Conservation (phyloP, 2,329 filamentous ascomycete genomes). For the Amauroascus verrucosus region DNA sequence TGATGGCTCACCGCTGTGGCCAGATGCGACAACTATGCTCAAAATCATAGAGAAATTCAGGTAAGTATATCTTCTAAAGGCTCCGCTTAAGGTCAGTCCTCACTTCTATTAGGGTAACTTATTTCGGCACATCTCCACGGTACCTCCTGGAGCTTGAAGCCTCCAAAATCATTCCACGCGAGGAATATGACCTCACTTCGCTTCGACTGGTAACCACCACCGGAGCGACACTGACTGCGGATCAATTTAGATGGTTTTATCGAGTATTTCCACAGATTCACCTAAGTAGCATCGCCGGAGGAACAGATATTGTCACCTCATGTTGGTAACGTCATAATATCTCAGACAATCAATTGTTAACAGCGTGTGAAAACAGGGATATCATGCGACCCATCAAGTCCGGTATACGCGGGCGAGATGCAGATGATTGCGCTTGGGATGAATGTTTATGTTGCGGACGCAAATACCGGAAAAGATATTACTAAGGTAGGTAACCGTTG, state of each 20-base stretch:
- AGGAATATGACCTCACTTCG: constrained; percentile 30
- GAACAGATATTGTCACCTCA: constrained; percentile 40
- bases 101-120: constrained; percentile 24
- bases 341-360: not conserved
- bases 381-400: constrained; percentile 35
- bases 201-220: constrained; percentile 39
- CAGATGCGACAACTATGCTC: constrained; percentile 29
- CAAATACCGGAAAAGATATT: constrained; percentile 29
- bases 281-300: constrained; percentile 37
- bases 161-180: constrained; percentile 27
- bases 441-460: constrained; percentile 39
- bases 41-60: constrained; percentile 29
- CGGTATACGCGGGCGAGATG: constrained; percentile 38
- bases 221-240: constrained; percentile 35
- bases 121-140: constrained; percentile 38
- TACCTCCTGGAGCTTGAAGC: constrained; percentile 37
- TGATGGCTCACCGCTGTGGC: constrained; percentile 37
- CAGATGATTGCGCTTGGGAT: constrained; percentile 38
- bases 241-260: constrained; percentile 41
- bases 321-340: constrained; percentile 15
- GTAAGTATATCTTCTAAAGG: not conserved
- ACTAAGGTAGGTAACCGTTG: constrained; percentile 15
- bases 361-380: constrained; percentile 16
- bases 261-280: constrained; percentile 31
- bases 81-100: not conserved